A percentile compares a stretch with the other conserved stretches of the same genome.
Conservation (phyloP, 768 basidiomycete genomes). For the Galerina marginata region DNA sequence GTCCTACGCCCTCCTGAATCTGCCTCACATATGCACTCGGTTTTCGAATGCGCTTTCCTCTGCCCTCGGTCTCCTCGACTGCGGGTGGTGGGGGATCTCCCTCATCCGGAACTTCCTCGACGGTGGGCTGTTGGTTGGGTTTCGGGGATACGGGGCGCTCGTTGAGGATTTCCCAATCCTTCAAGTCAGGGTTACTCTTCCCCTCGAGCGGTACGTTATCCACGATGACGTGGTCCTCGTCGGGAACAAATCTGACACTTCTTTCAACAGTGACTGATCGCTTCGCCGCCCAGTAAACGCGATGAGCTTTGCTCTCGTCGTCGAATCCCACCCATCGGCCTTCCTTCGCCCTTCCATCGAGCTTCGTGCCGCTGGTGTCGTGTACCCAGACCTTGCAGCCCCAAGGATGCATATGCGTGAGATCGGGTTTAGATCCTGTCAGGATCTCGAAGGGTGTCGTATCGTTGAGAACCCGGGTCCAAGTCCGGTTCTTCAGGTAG, state of each 20-base stretch:
- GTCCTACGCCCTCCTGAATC: conserved; percentile 1
- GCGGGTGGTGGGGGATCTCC: neutral
- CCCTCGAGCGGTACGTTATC: too few species aligned
- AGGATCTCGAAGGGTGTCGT: conserved; percentile 15
- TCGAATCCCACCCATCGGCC: conserved; percentile 44
- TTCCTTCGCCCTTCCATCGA: conserved; percentile 26
- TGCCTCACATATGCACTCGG: conserved; percentile 1
- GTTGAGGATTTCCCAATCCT: neutral
- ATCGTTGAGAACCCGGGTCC: conserved; percentile 11
- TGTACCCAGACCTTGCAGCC: conserved; percentile 24
- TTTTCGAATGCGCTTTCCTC: conserved; percentile 1
- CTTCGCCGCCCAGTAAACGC: conserved; percentile 39
- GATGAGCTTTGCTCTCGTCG: conserved; percentile 33
- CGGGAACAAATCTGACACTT: conserved; percentile 26
- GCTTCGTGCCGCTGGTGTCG: conserved; percentile 24
- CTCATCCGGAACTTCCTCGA: neutral
- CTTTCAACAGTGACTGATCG: conserved; percentile 33
- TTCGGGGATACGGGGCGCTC: neutral
- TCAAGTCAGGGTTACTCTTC: too few species aligned
- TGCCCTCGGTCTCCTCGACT: neutral
- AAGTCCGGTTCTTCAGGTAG: conserved; percentile 17
- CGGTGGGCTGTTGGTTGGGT: neutral
- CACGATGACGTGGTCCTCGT: neutral
- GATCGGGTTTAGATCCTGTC: conserved; percentile 10
- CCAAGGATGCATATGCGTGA: conserved; percentile 13